A percentile compares a stretch with the other conserved stretches of the same genome.
Evolutionary conservation across 2,329 filamentous ascomycete genomes (phyloP).

Genomic region (Fusarium sp.): DNA sequence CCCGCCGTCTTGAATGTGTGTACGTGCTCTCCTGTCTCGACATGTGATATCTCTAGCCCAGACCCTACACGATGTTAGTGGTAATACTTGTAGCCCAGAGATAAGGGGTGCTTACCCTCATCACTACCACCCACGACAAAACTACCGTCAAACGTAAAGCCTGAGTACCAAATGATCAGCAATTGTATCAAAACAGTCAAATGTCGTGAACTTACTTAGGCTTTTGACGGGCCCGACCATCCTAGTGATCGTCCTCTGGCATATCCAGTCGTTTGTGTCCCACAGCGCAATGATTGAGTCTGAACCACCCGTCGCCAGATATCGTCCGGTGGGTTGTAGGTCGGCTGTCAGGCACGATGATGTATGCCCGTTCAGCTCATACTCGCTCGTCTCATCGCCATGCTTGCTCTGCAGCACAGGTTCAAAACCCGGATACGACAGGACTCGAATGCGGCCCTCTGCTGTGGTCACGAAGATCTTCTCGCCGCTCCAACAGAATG

Average conservation of each 20-base stretch:
- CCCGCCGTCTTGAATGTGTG: slow-evolving; percentile 76
- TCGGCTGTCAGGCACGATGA: slow-evolving; percentile 76
- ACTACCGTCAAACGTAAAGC: slow-evolving; percentile 82
- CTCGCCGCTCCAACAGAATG: slow-evolving; percentile 78
- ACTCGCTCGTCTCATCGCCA: slow-evolving; percentile 61
- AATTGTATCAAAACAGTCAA: not conserved
- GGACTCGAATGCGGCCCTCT: slow-evolving; percentile 76
- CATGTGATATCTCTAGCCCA: slow-evolving; percentile 76
- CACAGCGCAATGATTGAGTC: slow-evolving; percentile 82
- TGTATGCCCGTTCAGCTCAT: slow-evolving; percentile 77
- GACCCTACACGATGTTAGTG: slow-evolving; percentile 55
- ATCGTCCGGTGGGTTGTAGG: slow-evolving; percentile 76
- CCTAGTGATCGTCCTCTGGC: slow-evolving; percentile 75
- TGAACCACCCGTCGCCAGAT: slow-evolving; percentile 79
- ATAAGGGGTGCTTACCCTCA: slow-evolving; percentile 62
- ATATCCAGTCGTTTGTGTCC: slow-evolving; percentile 83
- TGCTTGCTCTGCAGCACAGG: slow-evolving; percentile 64
- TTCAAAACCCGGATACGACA: slow-evolving; percentile 74
- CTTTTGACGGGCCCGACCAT: slow-evolving; percentile 77
- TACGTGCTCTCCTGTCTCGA: slow-evolving; percentile 78
- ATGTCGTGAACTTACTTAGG: slow-evolving; percentile 64
- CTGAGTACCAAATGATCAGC: slow-evolving; percentile 51
- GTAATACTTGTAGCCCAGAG: not conserved
- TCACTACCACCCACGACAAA: slow-evolving; percentile 81
- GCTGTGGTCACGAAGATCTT: slow-evolving; percentile 78